A percentile compares a stretch with the other conserved stretches of the same genome.
phyloP scores from a whole-genome alignment of 2,329 filamentous ascomycete genomes.

The Apiospora pterosperma region DNA sequence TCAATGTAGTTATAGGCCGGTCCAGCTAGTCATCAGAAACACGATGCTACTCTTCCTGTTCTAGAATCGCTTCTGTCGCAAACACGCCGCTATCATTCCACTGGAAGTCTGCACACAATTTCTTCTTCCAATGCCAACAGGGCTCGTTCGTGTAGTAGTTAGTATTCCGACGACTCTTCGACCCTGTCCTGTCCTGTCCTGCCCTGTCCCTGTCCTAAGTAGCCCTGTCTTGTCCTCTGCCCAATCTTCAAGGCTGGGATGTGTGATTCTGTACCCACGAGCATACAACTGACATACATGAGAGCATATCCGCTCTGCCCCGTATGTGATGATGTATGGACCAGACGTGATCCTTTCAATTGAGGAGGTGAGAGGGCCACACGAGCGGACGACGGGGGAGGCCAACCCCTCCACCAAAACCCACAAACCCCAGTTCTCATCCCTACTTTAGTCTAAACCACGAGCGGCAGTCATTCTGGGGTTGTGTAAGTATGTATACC shows the following conservation, averaged over 20 bases:
- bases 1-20: background rate
- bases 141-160: too few relatives aligned
- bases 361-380: background rate
- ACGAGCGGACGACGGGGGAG: background rate
- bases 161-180: background rate
- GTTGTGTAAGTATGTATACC: too few relatives aligned
- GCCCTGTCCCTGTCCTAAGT: too few relatives aligned
- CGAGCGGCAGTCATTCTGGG: constrained; percentile 5
- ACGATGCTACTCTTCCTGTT: background rate
- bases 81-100: background rate
- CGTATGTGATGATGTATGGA: background rate
- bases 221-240: too few relatives aligned
- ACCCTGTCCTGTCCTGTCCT: too few relatives aligned
- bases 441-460: constrained; percentile 3
- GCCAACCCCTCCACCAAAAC: background rate
- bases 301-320: background rate
- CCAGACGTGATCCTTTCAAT: background rate
- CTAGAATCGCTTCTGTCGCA: background rate
- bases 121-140: background rate
- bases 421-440: background rate
- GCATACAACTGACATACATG: background rate
- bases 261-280: background rate
- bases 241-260: background rate
- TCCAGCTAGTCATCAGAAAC: constrained; percentile 1
- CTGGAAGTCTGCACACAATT: background rate